phyloP scores from a whole-genome alignment of 2,329 filamentous ascomycete species.

The Penicillium paneum region DNA sequence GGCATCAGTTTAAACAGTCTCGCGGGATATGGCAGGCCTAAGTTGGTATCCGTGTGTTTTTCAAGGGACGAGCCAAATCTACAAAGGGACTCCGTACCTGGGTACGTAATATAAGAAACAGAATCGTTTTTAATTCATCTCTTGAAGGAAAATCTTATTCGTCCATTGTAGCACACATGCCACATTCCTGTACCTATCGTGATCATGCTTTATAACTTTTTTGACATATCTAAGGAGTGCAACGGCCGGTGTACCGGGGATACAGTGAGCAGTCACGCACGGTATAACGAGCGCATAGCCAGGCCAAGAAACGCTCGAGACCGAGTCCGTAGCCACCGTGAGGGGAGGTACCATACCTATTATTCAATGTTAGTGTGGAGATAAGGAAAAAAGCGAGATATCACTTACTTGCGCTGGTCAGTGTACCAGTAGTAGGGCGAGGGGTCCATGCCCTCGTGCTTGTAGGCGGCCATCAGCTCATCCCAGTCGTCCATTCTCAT shows the following conservation, averaged over 20 bases:
- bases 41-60: neutral
- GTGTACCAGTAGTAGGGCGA: constrained; percentile 97
- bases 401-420: constrained; percentile 83
- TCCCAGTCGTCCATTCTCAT: constrained; percentile 95
- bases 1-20: neutral
- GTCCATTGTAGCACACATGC: constrained; percentile 4
- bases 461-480: constrained; percentile 83
- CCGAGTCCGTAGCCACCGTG: constrained; percentile 94
- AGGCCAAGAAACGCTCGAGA: constrained; percentile 73
- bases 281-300: constrained; percentile 65
- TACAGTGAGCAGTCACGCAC: constrained; percentile 58
- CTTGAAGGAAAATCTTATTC: neutral
- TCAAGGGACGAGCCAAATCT: neutral
- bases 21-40: neutral
- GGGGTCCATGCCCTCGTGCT: constrained; percentile 79
- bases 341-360: constrained; percentile 81
- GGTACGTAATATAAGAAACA: neutral
- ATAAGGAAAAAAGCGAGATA: neutral
- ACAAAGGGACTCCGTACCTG: neutral
- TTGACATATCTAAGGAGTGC: constrained; percentile 42
- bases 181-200: constrained; percentile 6
- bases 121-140: neutral
- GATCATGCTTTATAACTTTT: constrained; percentile 8
- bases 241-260: constrained; percentile 50
- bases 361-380: constrained; percentile 3